phyloP scores from a whole-genome alignment of 495 filamentous ascomycete species.

The Talaromyces nanjingensis region DNA sequence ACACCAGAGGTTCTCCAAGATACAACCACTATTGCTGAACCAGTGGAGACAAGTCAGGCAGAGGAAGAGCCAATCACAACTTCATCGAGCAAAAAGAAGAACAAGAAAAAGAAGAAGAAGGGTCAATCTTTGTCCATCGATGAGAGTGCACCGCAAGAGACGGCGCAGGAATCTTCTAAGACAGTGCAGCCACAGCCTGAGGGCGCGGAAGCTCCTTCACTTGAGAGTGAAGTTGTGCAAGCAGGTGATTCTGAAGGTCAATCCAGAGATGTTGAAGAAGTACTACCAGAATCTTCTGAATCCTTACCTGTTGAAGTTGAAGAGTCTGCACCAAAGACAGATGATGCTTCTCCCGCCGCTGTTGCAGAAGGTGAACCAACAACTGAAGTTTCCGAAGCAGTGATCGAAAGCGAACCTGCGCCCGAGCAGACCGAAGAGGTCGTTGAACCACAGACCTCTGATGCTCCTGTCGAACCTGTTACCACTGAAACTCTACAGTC shows the following conservation, averaged over 20 bases:
- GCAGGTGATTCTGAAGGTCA: not conserved
- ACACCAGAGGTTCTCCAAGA: not conserved
- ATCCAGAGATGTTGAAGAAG: not conserved
- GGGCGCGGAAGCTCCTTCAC: not conserved
- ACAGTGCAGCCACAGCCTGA: not conserved
- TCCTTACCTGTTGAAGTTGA: not conserved
- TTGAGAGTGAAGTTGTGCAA: not conserved
- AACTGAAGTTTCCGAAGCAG: not conserved
- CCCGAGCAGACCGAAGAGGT: not conserved
- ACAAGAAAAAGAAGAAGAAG: constrained; percentile 32
- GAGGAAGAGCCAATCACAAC: constrained; percentile 1
- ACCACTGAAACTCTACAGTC: not conserved
- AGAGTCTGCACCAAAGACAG: not conserved
- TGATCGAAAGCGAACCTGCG: not conserved
- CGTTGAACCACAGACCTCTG: not conserved
- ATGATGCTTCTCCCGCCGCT: not conserved
- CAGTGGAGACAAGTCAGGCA: constrained; percentile 10
- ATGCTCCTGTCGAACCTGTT: not conserved
- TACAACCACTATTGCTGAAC: not conserved
- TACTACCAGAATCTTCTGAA: not conserved
- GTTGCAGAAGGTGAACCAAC: constrained; percentile 13
- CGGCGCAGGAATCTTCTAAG: not conserved
- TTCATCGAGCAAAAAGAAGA: constrained; percentile 18
- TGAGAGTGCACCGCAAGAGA: not conserved
- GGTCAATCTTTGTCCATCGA: constrained; percentile 21